Evolutionary conservation across 805 yeast species (phyloP), one percentile per base, ranked within the genome.

Genomic region (Pichia deserticola): DNA sequence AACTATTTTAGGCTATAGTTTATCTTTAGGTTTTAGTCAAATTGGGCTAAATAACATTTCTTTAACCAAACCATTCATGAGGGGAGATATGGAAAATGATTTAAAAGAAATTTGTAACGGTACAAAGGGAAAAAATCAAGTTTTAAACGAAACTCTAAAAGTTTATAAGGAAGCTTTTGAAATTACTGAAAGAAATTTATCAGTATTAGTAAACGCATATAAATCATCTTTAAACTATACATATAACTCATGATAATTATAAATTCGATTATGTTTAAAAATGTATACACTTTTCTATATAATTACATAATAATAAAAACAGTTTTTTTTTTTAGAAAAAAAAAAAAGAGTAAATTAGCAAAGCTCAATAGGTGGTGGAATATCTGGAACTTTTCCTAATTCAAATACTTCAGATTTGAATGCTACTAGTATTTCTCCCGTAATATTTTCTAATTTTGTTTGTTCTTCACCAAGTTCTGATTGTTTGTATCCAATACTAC

Each of bases 1-100:
- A 0, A 82, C 96, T 0, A 76, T 77, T 7, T 69, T 93, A 9
- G 99, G 99, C 0, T 79, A 84, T 66, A 89, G 93, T 0, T 69
- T 93, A 10, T 92, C 89, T 32, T 90, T 85, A 60, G 97, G 96
- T 1, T 89, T 93, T 64, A 89, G 87, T 50, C 74, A 77, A 41
- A 78, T 93, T 50, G 89, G 86, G 4, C 74, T 88, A 33, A 89
- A 89, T 58, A 69, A 74, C 51, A 65, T 77, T 39, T 82, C 92
- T 1, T 72, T 93, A 52, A 84, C 97, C 0, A 92, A 93, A 59
- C 99, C 99, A 5, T 86, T 86, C 57, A 67, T 93, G 52, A 72
- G 99, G 49, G 81, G 84, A 48, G 80, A 78, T 40, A 70, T 93
- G 63, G 99, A 93, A 60, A 68, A 63, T 13, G 77, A 79, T 44